These are phyloP conservation scores for Beauveria caledonica DNA, from an alignment of 2,329 filamentous ascomycete species.

Conservation along the genomic window DNA sequence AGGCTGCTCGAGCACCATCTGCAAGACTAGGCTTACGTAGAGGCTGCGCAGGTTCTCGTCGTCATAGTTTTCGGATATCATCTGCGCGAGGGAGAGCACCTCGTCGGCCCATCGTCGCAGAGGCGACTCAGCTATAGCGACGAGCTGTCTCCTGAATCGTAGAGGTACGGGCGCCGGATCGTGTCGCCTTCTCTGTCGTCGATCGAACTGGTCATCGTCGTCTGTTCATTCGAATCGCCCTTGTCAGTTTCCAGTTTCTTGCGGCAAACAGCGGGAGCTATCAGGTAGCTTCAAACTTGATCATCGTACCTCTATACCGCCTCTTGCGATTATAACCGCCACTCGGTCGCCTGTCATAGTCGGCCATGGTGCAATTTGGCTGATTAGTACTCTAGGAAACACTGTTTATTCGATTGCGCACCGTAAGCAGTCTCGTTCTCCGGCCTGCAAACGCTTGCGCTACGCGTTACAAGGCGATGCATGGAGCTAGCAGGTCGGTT, in stretches of 20 bases:
- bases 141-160: conserved; percentile 68
- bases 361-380: conserved; percentile 34
- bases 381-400: neutral
- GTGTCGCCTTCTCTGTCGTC: conserved; percentile 64
- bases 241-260: neutral
- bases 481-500: neutral
- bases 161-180: conserved; percentile 61
- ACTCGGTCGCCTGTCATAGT: conserved; percentile 47
- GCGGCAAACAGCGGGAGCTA: conserved; percentile 5
- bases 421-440: neutral
- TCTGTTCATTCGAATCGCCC: conserved; percentile 19
- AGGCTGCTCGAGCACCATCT: conserved; percentile 81
- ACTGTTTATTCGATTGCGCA: conserved; percentile 16
- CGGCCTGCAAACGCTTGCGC: conserved; percentile 9
- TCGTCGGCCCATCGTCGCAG: conserved; percentile 73
- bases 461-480: neutral
- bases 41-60: conserved; percentile 66
- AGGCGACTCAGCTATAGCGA: conserved; percentile 74
- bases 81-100: conserved; percentile 63
- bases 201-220: conserved; percentile 62
- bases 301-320: conserved; percentile 64
- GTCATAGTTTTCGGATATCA: conserved; percentile 77
- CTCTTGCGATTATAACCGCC: conserved; percentile 62
- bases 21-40: conserved; percentile 66
- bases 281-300: conserved; percentile 1